Conservation (phyloP, 495 filamentous ascomycete genomes). For the Neurospora sp. region DNA sequence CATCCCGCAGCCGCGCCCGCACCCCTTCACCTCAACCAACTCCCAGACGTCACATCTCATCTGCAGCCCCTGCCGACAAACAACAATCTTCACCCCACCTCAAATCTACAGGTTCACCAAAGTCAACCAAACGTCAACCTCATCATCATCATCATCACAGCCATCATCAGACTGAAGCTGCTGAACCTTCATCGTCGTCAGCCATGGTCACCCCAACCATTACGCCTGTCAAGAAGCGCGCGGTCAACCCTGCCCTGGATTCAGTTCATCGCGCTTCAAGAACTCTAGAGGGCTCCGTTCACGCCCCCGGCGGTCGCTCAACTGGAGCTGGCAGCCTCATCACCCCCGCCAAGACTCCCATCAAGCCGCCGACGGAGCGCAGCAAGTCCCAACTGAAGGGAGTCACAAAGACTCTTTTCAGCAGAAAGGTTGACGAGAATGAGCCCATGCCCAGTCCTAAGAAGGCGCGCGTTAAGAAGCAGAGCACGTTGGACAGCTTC, state of each 20-base stretch:
- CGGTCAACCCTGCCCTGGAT: constrained; percentile 17
- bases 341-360: constrained; percentile 85
- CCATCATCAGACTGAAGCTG: neutral
- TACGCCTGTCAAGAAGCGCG: constrained; percentile 45
- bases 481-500: constrained; percentile 57
- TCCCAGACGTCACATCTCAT: constrained; percentile 18
- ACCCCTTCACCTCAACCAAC: constrained; percentile 37
- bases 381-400: constrained; percentile 45
- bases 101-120: constrained; percentile 20
- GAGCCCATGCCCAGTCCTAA: constrained; percentile 50
- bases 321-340: constrained; percentile 52
- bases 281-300: constrained; percentile 14
- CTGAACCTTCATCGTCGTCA: constrained; percentile 2
- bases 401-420: constrained; percentile 69
- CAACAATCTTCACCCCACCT: constrained; percentile 25
- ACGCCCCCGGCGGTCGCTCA: neutral
- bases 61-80: constrained; percentile 20
- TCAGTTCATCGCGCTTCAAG: constrained; percentile 30
- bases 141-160: neutral
- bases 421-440: constrained; percentile 20
- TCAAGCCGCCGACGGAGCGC: constrained; percentile 50
- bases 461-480: constrained; percentile 43
- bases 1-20: constrained; percentile 11
- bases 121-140: constrained; percentile 14
- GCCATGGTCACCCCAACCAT: constrained; percentile 32